Evolutionary conservation across 495 filamentous ascomycete species (phyloP).

Genomic region (Collariella sp.): DNA sequence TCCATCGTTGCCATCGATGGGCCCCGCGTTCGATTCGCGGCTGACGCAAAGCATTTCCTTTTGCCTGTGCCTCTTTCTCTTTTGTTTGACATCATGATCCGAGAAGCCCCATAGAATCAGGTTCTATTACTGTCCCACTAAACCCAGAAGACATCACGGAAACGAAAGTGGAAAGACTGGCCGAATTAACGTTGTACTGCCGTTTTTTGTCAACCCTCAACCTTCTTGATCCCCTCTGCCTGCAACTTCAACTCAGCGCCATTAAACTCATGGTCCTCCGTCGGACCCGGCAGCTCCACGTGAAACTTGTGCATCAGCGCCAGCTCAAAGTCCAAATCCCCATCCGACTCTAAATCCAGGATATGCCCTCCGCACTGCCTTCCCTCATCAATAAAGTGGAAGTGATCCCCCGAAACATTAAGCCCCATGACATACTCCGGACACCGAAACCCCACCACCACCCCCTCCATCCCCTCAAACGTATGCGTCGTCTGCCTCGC

Average conservation of each 20-base stretch:
- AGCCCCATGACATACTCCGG: conserved; percentile 42
- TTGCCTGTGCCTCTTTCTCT: too few species aligned
- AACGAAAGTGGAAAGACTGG: too few species aligned
- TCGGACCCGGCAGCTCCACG: conserved; percentile 36
- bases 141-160: too few species aligned
- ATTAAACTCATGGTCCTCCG: conserved; percentile 34
- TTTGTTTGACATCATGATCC: too few species aligned
- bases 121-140: too few species aligned
- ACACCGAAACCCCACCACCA: conserved; percentile 42
- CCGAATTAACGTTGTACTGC: too few species aligned
- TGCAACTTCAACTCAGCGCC: conserved; percentile 32
- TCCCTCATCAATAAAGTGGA: conserved; percentile 44
- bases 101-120: too few species aligned
- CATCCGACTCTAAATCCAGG: conserved; percentile 35
- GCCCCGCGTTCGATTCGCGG: conserved; percentile 44
- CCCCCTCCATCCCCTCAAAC: conserved; percentile 31
- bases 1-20: conserved; percentile 43
- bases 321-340: conserved; percentile 28
- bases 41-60: conserved; percentile 27
- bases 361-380: conserved; percentile 41
- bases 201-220: conserved; percentile 21
- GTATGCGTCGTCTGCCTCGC: conserved; percentile 33
- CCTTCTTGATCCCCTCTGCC: conserved; percentile 22
- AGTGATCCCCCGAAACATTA: conserved; percentile 42
- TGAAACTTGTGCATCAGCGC: conserved; percentile 28